A percentile compares a stretch with the other conserved stretches of the same genome.
Evolutionary conservation across 306 rosid species (phyloP).

Genomic region (Trifolium fragiferum): DNA sequence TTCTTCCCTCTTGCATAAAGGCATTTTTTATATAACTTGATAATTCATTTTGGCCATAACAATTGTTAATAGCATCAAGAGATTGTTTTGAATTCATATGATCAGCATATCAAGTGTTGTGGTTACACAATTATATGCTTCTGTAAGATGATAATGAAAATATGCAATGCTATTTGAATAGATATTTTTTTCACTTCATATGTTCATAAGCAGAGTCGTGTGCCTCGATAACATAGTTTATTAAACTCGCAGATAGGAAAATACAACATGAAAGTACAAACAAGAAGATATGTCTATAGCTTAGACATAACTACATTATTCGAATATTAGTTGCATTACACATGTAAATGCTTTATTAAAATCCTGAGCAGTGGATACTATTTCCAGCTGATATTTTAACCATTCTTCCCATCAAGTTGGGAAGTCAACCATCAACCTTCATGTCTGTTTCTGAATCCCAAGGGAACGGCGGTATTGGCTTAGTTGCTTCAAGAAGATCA

Average conservation of each 20-base stretch:
- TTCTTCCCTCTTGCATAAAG: too few species aligned
- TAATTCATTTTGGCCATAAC: neutral
- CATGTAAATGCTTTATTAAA: slow-evolving; percentile 38
- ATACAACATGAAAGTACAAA: slow-evolving; percentile 16
- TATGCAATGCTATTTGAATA: slow-evolving; percentile 10
- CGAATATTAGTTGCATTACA: slow-evolving; percentile 25
- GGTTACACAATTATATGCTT: neutral
- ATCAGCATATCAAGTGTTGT: too few species aligned
- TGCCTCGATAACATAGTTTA: slow-evolving; percentile 6
- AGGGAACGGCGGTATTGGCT: slow-evolving; percentile 63
- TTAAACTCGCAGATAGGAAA: slow-evolving; percentile 3
- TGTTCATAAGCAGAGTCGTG: neutral
- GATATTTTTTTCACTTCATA: neutral
- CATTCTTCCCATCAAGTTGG: slow-evolving; percentile 38
- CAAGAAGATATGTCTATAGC: slow-evolving; percentile 26
- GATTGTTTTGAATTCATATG: neutral
- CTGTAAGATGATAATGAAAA: slow-evolving; percentile 21
- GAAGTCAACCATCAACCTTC: slow-evolving; percentile 59
- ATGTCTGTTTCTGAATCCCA: slow-evolving; percentile 75
- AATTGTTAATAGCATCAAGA: neutral
- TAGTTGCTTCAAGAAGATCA: slow-evolving; percentile 65
- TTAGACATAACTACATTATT: slow-evolving; percentile 36
- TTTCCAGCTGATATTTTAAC: slow-evolving; percentile 31
- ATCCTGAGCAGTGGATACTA: slow-evolving; percentile 17
- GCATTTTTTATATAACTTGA: neutral